Conservation (phyloP, 2,329 filamentous ascomycete species). For the Fusarium pseudoanthophilum region DNA sequence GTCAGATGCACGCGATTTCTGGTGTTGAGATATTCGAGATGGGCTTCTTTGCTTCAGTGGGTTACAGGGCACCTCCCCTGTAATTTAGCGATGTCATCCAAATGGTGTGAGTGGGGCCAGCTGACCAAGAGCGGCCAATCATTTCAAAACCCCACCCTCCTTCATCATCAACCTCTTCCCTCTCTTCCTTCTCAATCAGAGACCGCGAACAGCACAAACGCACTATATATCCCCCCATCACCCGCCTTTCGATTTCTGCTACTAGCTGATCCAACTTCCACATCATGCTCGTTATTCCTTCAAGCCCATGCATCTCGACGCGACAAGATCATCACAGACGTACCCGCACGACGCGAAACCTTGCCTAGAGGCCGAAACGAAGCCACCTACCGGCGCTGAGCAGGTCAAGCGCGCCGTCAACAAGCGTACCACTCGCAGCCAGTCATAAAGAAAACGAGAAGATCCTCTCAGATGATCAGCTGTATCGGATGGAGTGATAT, state of each 20-base stretch:
- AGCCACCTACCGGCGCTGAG: constrained; percentile 72
- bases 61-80: background rate
- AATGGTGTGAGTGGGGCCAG: background rate
- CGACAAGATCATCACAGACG: background rate
- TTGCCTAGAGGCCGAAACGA: constrained; percentile 45
- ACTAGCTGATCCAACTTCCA: accelerated
- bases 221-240: background rate
- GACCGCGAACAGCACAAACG: background rate
- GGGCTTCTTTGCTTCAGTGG: background rate
- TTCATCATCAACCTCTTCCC: background rate
- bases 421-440: constrained; percentile 69
- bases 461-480: background rate
- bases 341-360: background rate
- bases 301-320: background rate
- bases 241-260: background rate
- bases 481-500: background rate
- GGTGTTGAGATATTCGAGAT: background rate
- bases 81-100: accelerated
- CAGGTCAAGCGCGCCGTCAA: constrained; percentile 78
- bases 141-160: background rate
- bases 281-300: background rate
- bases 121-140: accelerated
- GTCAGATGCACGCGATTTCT: accelerated
- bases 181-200: background rate
- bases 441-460: constrained; percentile 54